These are phyloP conservation scores for Tolypocladium tundrense DNA, from an alignment of 2,329 filamentous ascomycete species.

Conservation along the genomic window DNA sequence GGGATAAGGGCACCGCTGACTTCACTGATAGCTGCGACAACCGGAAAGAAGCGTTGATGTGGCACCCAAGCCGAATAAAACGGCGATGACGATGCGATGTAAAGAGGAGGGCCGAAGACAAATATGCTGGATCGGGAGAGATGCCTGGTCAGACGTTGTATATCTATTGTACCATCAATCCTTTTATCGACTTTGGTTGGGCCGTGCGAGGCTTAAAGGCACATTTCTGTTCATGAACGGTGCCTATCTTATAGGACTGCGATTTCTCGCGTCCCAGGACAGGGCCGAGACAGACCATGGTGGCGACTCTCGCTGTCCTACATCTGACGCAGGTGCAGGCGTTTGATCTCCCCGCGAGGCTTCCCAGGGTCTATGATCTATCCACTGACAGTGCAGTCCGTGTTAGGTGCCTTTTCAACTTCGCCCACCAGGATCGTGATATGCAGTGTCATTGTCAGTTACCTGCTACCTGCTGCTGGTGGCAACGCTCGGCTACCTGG, in stretches of 20 bases:
- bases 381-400: neutral
- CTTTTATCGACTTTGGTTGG: neutral
- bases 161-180: neutral
- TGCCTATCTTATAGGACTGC: neutral
- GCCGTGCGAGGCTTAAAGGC: neutral
- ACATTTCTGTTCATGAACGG: neutral
- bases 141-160: neutral
- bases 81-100: neutral
- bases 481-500: neutral
- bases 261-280: neutral
- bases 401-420: too few relatives aligned
- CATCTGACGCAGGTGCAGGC: neutral
- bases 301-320: neutral
- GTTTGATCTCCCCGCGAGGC: neutral
- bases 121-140: neutral
- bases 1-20: neutral
- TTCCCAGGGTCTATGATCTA: neutral
- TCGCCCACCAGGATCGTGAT: neutral
- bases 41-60: conserved; percentile 20
- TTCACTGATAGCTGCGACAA: conserved; percentile 13
- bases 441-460: neutral
- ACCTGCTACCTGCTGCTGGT: neutral
- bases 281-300: neutral
- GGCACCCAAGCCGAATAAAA: neutral
- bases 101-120: neutral